Evolutionary conservation across 1,139 yeast genomes (phyloP), one percentile per base, ranked within the genome.

Genomic region (Kodamaea arcana): DNA sequence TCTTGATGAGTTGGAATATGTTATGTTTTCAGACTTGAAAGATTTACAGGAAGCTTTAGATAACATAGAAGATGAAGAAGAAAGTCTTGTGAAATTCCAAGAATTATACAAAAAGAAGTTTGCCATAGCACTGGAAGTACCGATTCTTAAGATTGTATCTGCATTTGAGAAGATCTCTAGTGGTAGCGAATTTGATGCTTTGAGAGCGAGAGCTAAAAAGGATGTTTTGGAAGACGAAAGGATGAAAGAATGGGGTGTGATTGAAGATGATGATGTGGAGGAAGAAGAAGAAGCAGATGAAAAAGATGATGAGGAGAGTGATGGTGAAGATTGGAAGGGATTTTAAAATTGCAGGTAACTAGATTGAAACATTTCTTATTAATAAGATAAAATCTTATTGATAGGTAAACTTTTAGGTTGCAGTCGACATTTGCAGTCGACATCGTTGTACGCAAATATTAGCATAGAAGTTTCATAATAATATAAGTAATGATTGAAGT

Each of bases 1-100:
- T 53, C 58, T 85, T 30, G 97, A 90, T 50, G 98, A 92, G 59
- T 65, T 92, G 45, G 95, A 83, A 50, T 71, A 72, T 42, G 75
- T 82, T 8, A 55, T 83, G 37, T 75, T 76, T 41, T 75, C 65
- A 29, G 72, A 63, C 4, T 50, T 66, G 31, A 54, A 56, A 11
- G 63, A 57, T 13, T 69, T 63, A 26, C 65, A 65, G 21, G 75
- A 69, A 15, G 72, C 68, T 18, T 64, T 61, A 21, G 65, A 58
- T 12, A 56, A 50, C 2, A 64, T 60, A 23, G 62, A 58, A 13
- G 60, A 56, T 11, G 55, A 50, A 22, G 49, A 50, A 8, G 59
- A 54, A 31, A 60, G 56, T 15, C 57, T 50, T 10, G 53, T 52
- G 6, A 59, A 60, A 18, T 56, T 53, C 27, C 58, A 55, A 18